Conservation (phyloP, 331 rosid genomes). For the Pyrus hybrid region DNA sequence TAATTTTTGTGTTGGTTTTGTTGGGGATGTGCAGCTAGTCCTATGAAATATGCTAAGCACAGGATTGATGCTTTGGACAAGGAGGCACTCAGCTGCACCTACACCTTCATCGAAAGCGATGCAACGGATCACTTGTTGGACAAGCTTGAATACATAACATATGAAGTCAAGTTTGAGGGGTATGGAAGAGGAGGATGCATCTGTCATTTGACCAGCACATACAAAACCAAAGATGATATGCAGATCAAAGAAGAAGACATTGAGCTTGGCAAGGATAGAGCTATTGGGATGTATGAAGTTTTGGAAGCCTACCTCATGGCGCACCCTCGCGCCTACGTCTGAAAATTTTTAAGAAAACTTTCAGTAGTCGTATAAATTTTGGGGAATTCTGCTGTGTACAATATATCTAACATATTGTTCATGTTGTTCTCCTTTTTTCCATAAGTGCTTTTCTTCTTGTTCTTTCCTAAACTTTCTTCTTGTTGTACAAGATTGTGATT, state of each 20-base stretch:
- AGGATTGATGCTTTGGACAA: conserved; percentile 32
- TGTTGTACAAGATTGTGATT: not conserved
- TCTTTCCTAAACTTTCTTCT: not conserved
- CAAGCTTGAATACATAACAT: conserved; percentile 28
- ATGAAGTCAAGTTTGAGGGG: conserved; percentile 33
- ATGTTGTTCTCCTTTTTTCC: not conserved
- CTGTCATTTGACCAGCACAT: conserved; percentile 28
- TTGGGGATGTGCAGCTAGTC: conserved; percentile 30
- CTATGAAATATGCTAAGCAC: conserved; percentile 23
- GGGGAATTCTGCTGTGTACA: not conserved
- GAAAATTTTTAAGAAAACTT: not conserved
- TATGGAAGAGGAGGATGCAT: conserved; percentile 38
- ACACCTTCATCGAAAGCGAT: conserved; percentile 25
- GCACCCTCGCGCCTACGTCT: conserved; percentile 31
- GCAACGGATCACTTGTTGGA: conserved; percentile 15
- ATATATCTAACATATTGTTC: not conserved
- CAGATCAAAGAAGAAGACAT: conserved; percentile 31
- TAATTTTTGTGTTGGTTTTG: not conserved
- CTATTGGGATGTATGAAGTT: conserved; percentile 37
- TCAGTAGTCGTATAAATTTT: not conserved
- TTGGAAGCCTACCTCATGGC: conserved; percentile 40
- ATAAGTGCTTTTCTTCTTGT: not conserved
- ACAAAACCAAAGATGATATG: conserved; percentile 23
- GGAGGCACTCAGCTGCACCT: conserved; percentile 25
- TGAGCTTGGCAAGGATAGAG: conserved; percentile 34